Conservation (phyloP, 495 filamentous ascomycete genomes). For the Chaetomium cochliodes region DNA sequence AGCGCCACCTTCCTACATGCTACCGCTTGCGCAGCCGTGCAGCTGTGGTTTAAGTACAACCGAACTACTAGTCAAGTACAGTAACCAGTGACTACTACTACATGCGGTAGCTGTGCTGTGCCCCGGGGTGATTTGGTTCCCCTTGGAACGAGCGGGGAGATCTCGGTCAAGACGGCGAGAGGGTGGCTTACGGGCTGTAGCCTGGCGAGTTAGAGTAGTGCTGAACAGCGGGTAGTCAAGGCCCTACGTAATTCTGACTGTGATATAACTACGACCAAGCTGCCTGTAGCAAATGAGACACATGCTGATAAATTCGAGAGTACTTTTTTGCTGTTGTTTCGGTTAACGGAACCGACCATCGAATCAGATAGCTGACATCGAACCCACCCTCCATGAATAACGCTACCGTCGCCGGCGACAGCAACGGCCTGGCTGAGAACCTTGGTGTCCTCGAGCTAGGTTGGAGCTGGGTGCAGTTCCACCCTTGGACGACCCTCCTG, state of each 20-base stretch:
- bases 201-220: too few species aligned
- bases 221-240: too few species aligned
- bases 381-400: not conserved
- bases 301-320: not conserved
- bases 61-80: too few species aligned
- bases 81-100: not conserved
- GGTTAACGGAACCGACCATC: not conserved
- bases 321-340: not conserved
- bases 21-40: too few species aligned
- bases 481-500: constrained; percentile 2
- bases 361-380: too few species aligned
- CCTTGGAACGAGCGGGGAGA: not conserved
- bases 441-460: not conserved
- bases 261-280: not conserved
- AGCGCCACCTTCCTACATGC: too few species aligned
- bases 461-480: not conserved
- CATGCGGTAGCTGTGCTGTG: not conserved
- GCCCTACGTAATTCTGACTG: too few species aligned
- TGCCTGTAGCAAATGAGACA: not conserved
- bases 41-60: not conserved
- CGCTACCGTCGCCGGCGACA: not conserved
- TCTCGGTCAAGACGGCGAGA: not conserved
- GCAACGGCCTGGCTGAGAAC: not conserved
- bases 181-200: not conserved
- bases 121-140: not conserved